Percentiles rank a stretch among this genome's conserved stretches.
Evolutionary conservation across 306 rosid species (phyloP).

Genomic region (Trifolium fragiferum): DNA sequence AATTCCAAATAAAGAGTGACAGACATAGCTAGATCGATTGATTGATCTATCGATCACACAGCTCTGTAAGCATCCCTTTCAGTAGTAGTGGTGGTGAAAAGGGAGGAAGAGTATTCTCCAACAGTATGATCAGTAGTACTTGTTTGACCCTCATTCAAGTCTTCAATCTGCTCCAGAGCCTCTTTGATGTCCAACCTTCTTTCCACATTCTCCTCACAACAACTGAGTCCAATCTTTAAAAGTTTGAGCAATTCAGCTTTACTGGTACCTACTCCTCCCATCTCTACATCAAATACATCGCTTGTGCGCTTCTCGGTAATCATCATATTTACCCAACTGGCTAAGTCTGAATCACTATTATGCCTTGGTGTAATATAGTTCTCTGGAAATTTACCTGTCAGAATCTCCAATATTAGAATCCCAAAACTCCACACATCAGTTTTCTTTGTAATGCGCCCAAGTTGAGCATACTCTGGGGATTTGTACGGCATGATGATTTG

Average conservation of each 20-base stretch:
- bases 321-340: constrained; percentile 80
- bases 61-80: constrained; percentile 53
- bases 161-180: constrained; percentile 63
- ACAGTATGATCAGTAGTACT: too few relatives aligned
- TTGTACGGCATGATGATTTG: constrained; percentile 86
- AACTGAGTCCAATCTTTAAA: constrained; percentile 80
- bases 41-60: constrained; percentile 34
- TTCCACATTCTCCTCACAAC: constrained; percentile 92
- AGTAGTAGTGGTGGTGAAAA: constrained; percentile 9
- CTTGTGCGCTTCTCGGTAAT: constrained; percentile 70
- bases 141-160: constrained; percentile 32
- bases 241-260: constrained; percentile 78
- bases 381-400: constrained; percentile 87
- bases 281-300: constrained; percentile 74
- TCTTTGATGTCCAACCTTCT: constrained; percentile 73
- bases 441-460: constrained; percentile 77
- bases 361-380: constrained; percentile 67
- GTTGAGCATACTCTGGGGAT: constrained; percentile 81
- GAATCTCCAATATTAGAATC: constrained; percentile 75
- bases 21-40: not conserved
- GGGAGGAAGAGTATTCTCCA: constrained; percentile 45
- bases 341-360: constrained; percentile 60
- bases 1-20: constrained; percentile 27
- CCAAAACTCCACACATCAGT: constrained; percentile 91
- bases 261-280: constrained; percentile 56